Base-by-base conservation (phyloP, 2,329 filamentous ascomycete species). In the Aspergillus flavus region DNA sequence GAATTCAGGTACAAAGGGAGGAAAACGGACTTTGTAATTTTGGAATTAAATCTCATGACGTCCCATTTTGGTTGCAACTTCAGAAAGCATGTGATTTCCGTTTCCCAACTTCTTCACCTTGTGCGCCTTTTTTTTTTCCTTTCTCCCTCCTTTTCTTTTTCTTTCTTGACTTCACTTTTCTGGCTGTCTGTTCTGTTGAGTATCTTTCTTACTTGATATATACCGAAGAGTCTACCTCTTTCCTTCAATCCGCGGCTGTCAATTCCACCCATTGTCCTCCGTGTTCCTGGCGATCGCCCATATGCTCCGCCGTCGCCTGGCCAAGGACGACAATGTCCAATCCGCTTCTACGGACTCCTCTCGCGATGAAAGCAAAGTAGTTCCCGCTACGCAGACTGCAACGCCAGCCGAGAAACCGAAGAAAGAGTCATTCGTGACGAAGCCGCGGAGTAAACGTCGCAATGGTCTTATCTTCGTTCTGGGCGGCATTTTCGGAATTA, bases 401-500 rank as follows among this genome's bases (percentile, higher is more conserved):
- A 57, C 58, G 26, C n/a, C 32, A n/a, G 56, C 56, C 11, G 26
- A 52, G n/a, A 62, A 62, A 39, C 55, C 39, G 21, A 67, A 67
- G 30, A 45, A 50, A 28, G 69, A 73, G 60, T 69, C 78, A 69
- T 67, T 77, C n/a, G 64, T 74, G 28, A 79, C 68, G 4, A 77
- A 75, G 54, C 78, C 77, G 50, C 71, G 75, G 57, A 86, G 86
- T 66, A 96, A 94, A 80, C 87, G 92, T 69, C 88, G 89, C 66
- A 91, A 88, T 77, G 89, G 89, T 2, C 87, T 96, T 73, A 91
- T 97, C 32, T 98, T 99, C 78, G 81, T 90, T 11, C 83, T 99
- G 23, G 95, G 95, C 36, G 92, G 93, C 46, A 73, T 99, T n/a
- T 94, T 95, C 71, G 95, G 95, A 14, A 86, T 99, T 61, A 81